Evolutionary conservation across 352 stramenopile species (phyloP).

Genomic region (Bremia lactucae): DNA sequence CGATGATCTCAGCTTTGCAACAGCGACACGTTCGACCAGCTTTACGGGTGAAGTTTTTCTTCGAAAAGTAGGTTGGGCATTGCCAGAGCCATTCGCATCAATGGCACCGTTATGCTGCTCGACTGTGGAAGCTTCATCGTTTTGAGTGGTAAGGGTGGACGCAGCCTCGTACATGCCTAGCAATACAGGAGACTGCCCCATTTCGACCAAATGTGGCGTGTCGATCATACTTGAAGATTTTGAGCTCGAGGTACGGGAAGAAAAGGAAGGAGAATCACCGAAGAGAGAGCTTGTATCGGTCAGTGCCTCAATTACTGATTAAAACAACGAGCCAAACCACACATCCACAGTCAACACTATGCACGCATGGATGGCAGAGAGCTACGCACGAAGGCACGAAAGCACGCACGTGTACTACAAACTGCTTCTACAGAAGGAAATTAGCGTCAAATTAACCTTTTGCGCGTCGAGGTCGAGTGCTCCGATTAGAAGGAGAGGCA

Average conservation of each 20-base stretch:
- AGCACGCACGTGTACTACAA: slow-evolving; percentile 23
- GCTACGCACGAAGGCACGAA: slow-evolving; percentile 23
- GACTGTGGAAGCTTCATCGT: neutral
- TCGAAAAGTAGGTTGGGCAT: neutral
- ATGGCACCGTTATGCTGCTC: slow-evolving; percentile 1
- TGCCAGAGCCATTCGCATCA: neutral
- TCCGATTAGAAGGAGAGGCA: slow-evolving; percentile 12
- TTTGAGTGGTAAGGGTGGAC: neutral
- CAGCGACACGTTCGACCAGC: slow-evolving; percentile 6
- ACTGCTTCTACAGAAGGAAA: slow-evolving; percentile 19
- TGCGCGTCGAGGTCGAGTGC: slow-evolving; percentile 34
- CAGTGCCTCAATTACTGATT: slow-evolving; percentile 56
- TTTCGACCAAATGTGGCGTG: neutral
- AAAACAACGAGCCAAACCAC: slow-evolving; percentile 29
- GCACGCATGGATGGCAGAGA: slow-evolving; percentile 27
- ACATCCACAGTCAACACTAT: slow-evolving; percentile 42
- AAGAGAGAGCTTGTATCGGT: slow-evolving; percentile 31
- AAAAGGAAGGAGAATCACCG: slow-evolving; percentile 25
- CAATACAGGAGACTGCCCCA: too few relatives aligned
- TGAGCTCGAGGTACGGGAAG: slow-evolving; percentile 6
- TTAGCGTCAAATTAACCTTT: slow-evolving; percentile 53
- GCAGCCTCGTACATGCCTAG: neutral
- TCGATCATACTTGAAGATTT: slow-evolving; percentile 11
- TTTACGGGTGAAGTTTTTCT: slow-evolving; percentile 17
- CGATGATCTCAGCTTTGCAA: slow-evolving; percentile 2